These are phyloP conservation scores for Saturnispora hagleri DNA, from an alignment of 805 yeast genomes.

Conservation along the genomic window DNA sequence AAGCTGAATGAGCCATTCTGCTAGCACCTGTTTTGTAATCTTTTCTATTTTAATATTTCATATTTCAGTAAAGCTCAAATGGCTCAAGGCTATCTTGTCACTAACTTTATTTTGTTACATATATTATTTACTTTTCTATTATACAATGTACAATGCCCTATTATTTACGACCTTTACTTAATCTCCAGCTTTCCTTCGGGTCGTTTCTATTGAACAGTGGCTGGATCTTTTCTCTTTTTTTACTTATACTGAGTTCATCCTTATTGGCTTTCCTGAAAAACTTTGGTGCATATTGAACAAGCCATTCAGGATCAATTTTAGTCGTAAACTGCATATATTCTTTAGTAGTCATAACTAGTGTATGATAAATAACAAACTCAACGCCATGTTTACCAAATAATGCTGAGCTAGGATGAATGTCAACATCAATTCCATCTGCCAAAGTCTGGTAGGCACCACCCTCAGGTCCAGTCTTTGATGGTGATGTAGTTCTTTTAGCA, in stretches of 20 bases:
- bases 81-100: too few species aligned
- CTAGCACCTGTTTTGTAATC: not conserved
- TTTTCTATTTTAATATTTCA: not conserved
- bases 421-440: conserved; percentile 62
- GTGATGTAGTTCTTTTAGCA: conserved; percentile 47
- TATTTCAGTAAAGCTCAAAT: not conserved
- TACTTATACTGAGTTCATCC: conserved; percentile 37
- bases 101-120: not conserved
- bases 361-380: conserved; percentile 76
- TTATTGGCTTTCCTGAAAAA: conserved; percentile 61
- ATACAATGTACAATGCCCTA: not conserved
- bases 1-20: not conserved
- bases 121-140: not conserved
- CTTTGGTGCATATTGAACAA: conserved; percentile 58
- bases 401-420: conserved; percentile 81
- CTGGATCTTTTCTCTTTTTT: conserved; percentile 55
- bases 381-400: conserved; percentile 45
- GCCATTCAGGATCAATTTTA: conserved; percentile 75
- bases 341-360: conserved; percentile 68
- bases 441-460: conserved; percentile 45
- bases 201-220: conserved; percentile 61
- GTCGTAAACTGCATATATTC: conserved; percentile 91
- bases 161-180: conserved; percentile 37
- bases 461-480: conserved; percentile 27
- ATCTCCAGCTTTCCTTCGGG: conserved; percentile 66